A percentile compares a stretch with the other conserved stretches of the same genome.
These are phyloP conservation scores for Beauveria brongniartii DNA, from an alignment of 2,329 filamentous ascomycete genomes.

Conservation along the genomic window DNA sequence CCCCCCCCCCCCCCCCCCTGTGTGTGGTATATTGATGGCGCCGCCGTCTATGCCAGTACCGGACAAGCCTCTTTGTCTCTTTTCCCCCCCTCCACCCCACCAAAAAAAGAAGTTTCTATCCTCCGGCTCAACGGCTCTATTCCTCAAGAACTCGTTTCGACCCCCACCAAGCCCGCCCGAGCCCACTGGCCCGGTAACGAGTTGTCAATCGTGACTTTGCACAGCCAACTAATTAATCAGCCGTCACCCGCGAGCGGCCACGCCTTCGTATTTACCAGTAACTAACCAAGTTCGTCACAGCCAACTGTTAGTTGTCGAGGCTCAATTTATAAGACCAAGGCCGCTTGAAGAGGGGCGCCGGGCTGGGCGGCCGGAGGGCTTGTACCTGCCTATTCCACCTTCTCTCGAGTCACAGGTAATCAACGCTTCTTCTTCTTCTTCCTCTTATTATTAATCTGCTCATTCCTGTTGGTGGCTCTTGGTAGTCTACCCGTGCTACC, in stretches of 20 bases:
- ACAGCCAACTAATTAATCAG: too few relatives aligned
- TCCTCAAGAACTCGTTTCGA: background rate
- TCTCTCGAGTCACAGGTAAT: too few relatives aligned
- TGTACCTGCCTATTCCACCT: background rate
- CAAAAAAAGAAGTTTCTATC: slow-evolving; percentile 9
- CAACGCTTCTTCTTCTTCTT: background rate
- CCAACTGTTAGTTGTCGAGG: background rate
- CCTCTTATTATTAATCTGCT: background rate
- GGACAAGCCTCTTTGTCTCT: background rate
- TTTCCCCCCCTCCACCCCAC: background rate
- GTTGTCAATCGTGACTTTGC: too few relatives aligned
- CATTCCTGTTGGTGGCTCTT: background rate
- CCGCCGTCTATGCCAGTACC: background rate
- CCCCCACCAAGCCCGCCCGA: background rate
- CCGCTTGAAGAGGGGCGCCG: background rate
- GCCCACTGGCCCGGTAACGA: background rate
- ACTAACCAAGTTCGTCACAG: too few relatives aligned
- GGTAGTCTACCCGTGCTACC: background rate
- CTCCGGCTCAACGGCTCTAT: background rate
- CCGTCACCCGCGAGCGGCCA: background rate
- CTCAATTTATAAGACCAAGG: background rate
- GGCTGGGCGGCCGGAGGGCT: background rate
- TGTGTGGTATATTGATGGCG: background rate
- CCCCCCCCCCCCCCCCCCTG: too few relatives aligned
- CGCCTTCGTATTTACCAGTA: too few relatives aligned